Percentiles rank a stretch among this genome's conserved stretches.
Evolutionary conservation across 2,329 filamentous ascomycete genomes (phyloP).

Genomic region (Pochonia chlamydosporia): DNA sequence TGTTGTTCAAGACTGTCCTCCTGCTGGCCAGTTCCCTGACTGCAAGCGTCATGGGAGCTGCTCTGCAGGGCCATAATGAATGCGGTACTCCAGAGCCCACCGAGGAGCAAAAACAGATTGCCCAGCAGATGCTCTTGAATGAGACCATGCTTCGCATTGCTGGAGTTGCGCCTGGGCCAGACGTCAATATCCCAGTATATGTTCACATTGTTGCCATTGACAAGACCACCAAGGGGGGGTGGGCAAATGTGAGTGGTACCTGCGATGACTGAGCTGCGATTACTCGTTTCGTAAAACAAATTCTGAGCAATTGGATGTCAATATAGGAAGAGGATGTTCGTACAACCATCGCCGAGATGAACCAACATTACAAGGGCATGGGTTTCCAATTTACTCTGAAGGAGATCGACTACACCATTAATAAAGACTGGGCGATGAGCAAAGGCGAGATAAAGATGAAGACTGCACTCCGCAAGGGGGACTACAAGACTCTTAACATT

Average conservation of each 20-base stretch:
- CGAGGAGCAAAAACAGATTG: neutral
- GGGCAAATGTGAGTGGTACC: no score
- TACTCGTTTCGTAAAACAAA: no score
- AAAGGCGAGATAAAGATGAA: conserved; percentile 2
- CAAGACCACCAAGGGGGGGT: no score
- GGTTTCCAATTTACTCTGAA: conserved; percentile 1
- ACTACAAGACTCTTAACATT: conserved; percentile 33
- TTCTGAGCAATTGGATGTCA: no score
- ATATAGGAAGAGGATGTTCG: neutral
- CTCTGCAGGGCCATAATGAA: neutral
- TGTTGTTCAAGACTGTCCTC: neutral
- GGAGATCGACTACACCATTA: neutral
- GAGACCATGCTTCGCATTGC: neutral
- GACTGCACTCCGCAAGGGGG: conserved; percentile 26
- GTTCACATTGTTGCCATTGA: neutral
- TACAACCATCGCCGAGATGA: neutral
- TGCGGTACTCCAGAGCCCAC: conserved; percentile 5
- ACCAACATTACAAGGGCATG: neutral
- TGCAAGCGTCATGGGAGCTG: neutral
- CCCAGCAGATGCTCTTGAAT: neutral
- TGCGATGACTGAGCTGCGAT: no score
- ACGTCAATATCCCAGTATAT: conserved; percentile 2
- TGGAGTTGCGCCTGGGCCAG: neutral
- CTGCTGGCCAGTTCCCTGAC: neutral
- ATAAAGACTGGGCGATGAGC: neutral